Conservation (phyloP, 768 basidiomycete species). For the Nevesoporus exiguus region DNA sequence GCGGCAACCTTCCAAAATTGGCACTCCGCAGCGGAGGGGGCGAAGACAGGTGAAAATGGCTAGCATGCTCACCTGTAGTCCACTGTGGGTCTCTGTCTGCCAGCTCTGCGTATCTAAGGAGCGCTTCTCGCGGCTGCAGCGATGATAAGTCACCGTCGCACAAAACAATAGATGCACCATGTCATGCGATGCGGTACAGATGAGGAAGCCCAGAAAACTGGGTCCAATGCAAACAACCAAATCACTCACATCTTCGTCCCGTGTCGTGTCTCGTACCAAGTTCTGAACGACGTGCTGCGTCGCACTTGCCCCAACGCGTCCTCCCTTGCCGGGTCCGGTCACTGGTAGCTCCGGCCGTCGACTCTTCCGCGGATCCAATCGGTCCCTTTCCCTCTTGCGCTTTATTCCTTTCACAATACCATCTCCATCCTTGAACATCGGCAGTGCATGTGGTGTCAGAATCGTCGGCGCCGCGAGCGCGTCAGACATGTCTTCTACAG, state of each 20-base stretch:
- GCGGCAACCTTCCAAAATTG: conserved; percentile 27
- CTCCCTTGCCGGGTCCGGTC: conserved; percentile 88
- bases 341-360: conserved; percentile 90
- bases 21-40: conserved; percentile 27
- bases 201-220: not conserved
- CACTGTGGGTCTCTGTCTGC: conserved; percentile 79
- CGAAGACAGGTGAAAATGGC: conserved; percentile 14
- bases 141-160: conserved; percentile 23
- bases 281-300: conserved; percentile 97
- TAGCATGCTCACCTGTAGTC: conserved; percentile 66
- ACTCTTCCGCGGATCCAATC: conserved; percentile 88
- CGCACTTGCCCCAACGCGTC: conserved; percentile 93
- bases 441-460: conserved; percentile 85
- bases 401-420: conserved; percentile 71
- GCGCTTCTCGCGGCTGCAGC: conserved; percentile 87
- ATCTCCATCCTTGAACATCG: conserved; percentile 85
- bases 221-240: conserved; percentile 9
- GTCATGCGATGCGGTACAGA: conserved; percentile 13
- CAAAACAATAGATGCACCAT: conserved; percentile 12
- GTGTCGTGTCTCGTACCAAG: conserved; percentile 83
- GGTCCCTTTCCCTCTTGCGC: conserved; percentile 85
- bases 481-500: conserved; percentile 86
- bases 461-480: conserved; percentile 84
- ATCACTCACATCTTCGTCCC: conserved; percentile 91
- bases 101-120: conserved; percentile 85